Evolutionary conservation across 176 grass and related monocot species (phyloP), one percentile per base, ranked within the genome.

Genomic region (Triticum urartu): DNA sequence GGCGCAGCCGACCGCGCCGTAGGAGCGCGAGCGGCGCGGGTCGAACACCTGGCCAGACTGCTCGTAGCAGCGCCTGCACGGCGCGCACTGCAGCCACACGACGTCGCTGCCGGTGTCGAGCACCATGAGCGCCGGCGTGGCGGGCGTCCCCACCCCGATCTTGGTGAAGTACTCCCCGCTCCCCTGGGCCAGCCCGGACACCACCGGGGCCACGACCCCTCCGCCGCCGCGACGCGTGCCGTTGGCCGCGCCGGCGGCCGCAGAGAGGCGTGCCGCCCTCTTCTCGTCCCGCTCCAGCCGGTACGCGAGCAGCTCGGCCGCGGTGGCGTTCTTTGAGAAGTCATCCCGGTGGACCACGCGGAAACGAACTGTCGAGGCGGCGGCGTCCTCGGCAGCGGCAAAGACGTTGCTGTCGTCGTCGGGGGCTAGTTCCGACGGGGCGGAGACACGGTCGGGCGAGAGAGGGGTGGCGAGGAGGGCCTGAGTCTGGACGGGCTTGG

Each of bases 131-230:
- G 77, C 86, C 39, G 50, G 87, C 52, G 89, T 95, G 11, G 91
- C 66, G 8, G 95, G 95, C 61, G 91, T 95, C 66, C 93, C 93
- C 65, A 98, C 90, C 21, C 93, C 95, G 86, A 98, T 90, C 87
- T 92, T 87, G 5, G 93, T 91, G 86, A 98, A 98, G 89, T 98
- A 98, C 83, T 98, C 95, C 5, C 95, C 95, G 79, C 95, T 98
- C 48, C 95, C 95, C 84, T 91, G 95, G 9, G 95, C 89, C 1
- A 98, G 87, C 1, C 95, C 95, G 22, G 95, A 98, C 28, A 95
- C 86, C 24, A 98, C 89, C 7, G 89, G 91, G 11, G 89, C 90
- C 1, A 80, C 85, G 20, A 98, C 92, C 0, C 77, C 85, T 0
- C 43, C 34, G 2, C 87, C 26, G 26, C 64, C 4, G 7, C 48